Evolutionary conservation across 202 grass and related monocot genomes (phyloP).

Genomic region (Hordeum pubiflorum): DNA sequence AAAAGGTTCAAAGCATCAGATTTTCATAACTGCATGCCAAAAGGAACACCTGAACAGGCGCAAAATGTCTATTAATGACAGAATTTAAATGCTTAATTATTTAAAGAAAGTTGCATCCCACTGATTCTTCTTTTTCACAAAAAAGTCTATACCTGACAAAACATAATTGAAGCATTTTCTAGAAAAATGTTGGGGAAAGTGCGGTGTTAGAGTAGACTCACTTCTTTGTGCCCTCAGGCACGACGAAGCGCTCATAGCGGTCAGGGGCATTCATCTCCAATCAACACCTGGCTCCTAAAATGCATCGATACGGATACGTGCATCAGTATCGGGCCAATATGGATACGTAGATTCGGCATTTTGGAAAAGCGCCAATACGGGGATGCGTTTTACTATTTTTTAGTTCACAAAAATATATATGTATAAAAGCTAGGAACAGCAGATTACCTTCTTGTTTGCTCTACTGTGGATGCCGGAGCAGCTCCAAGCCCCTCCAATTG

Average conservation of each 20-base stretch:
- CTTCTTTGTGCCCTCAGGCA: slow-evolving; percentile 90
- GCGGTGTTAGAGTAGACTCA: slow-evolving; percentile 4
- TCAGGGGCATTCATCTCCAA: slow-evolving; percentile 78
- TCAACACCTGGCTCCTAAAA: neutral
- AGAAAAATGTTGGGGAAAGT: neutral
- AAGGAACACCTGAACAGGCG: neutral
- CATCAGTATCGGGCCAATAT: too few relatives aligned
- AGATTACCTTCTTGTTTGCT: too few relatives aligned
- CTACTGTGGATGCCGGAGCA: too few relatives aligned
- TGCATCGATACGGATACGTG: too few relatives aligned
- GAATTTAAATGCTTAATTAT: neutral
- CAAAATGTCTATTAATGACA: neutral
- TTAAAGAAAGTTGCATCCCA: neutral
- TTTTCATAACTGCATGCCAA: neutral
- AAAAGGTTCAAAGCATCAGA: neutral
- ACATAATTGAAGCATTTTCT: neutral
- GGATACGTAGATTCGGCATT: too few relatives aligned
- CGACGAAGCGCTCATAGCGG: slow-evolving; percentile 76
- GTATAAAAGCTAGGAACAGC: too few relatives aligned
- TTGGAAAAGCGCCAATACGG: too few relatives aligned
- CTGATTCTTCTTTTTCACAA: neutral
- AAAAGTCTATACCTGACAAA: neutral
- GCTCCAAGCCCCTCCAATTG: too few relatives aligned
- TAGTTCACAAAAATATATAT: too few relatives aligned
- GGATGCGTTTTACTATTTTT: too few relatives aligned